Evolutionary conservation across 2,329 filamentous ascomycete genomes (phyloP).

Genomic region (Fusarium dimerum): DNA sequence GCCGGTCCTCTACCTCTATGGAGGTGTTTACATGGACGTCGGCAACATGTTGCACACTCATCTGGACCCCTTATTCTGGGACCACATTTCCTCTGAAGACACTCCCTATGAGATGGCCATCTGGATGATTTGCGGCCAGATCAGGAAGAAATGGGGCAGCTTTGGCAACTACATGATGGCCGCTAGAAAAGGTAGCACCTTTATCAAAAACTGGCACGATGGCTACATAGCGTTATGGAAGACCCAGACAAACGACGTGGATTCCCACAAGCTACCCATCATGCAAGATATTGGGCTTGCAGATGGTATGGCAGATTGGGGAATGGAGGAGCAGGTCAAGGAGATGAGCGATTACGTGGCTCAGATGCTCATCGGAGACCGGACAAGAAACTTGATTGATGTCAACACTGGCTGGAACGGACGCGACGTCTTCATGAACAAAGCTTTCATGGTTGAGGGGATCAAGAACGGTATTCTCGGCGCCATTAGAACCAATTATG

Average conservation of each 20-base stretch:
- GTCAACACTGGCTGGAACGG: constrained; percentile 33
- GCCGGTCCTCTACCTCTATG: constrained; percentile 41
- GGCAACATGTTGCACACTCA: constrained; percentile 43
- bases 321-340: constrained; percentile 16
- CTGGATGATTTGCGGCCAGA: constrained; percentile 37
- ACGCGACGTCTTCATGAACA: constrained; percentile 33
- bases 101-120: constrained; percentile 37
- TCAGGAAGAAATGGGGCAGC: constrained; percentile 35
- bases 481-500: constrained; percentile 29
- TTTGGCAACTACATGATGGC: constrained; percentile 45
- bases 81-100: constrained; percentile 36
- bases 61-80: constrained; percentile 46
- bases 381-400: constrained; percentile 35
- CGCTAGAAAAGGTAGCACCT: constrained; percentile 41
- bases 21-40: constrained; percentile 46
- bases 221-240: constrained; percentile 40
- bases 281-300: constrained; percentile 35
- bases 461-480: constrained; percentile 35
- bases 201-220: constrained; percentile 46
- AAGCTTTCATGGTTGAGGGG: constrained; percentile 34
- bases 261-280: constrained; percentile 33
- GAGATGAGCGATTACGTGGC: constrained; percentile 39
- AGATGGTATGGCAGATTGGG: constrained; percentile 24
- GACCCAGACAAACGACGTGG: constrained; percentile 33
- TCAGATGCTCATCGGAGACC: constrained; percentile 39